Evolutionary conservation across 2,329 filamentous ascomycete species (phyloP).

Genomic region (Fusarium sp.): DNA sequence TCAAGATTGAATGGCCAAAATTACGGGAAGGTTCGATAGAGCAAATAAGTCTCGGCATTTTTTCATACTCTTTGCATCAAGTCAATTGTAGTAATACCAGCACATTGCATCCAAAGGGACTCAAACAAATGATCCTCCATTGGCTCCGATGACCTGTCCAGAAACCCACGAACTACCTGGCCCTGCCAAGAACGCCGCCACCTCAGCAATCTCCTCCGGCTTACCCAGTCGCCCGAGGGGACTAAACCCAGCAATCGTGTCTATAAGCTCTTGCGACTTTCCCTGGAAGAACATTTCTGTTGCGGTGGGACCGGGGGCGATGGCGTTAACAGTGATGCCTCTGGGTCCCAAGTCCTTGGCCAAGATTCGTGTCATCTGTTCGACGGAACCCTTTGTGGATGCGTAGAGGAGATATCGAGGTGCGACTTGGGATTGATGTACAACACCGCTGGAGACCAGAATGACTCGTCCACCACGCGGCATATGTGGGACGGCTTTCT

Average conservation of each 20-base stretch:
- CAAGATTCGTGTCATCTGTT: constrained; percentile 21
- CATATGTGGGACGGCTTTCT: constrained; percentile 22
- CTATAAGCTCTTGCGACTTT: constrained; percentile 12
- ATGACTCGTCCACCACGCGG: constrained; percentile 9
- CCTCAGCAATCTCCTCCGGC: constrained; percentile 6
- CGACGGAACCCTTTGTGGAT: constrained; percentile 10
- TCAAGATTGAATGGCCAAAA: no score
- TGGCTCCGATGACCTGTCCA: constrained; percentile 14
- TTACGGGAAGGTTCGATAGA: no score
- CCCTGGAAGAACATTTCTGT: constrained; percentile 25
- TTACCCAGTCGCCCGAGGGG: constrained; percentile 3
- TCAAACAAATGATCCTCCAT: constrained; percentile 21
- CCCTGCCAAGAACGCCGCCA: constrained; percentile 13
- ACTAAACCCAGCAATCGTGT: neutral
- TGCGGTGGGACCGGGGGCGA: constrained; percentile 15
- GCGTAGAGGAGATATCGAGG: constrained; percentile 26
- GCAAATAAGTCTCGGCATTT: no score
- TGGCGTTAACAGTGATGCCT: constrained; percentile 18
- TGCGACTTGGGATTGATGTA: constrained; percentile 8
- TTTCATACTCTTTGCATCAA: no score
- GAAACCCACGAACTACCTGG: constrained; percentile 20
- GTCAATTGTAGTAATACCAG: no score
- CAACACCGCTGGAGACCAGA: constrained; percentile 12
- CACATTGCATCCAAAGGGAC: no score
- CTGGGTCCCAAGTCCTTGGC: constrained; percentile 17